Percentiles rank a stretch among this genome's conserved stretches.
phyloP scores from a whole-genome alignment of 1,284 basidiomycete species.

The Phlebopus sp. region DNA sequence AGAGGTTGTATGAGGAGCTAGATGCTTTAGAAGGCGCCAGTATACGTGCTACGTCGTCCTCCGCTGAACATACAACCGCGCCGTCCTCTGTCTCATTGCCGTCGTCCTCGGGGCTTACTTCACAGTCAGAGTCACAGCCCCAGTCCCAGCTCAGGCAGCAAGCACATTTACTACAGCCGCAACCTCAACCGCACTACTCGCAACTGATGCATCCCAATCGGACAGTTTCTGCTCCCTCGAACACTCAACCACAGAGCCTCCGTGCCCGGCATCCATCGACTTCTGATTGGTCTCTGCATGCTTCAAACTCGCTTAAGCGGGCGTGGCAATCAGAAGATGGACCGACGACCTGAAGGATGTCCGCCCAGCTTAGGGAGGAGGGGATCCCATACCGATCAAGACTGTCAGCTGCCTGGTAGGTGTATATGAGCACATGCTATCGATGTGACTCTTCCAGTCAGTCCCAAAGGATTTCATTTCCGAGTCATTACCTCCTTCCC shows the following conservation, averaged over 20 bases:
- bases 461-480: too few relatives aligned
- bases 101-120: not conserved
- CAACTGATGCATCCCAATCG: slow-evolving; percentile 8
- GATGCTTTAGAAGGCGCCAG: slow-evolving; percentile 43
- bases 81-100: not conserved
- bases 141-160: not conserved
- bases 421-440: too few relatives aligned
- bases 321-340: slow-evolving; percentile 26
- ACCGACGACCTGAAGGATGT: slow-evolving; percentile 14
- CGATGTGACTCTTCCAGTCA: too few relatives aligned
- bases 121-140: not conserved
- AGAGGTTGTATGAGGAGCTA: slow-evolving; percentile 70
- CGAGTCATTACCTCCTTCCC: too few relatives aligned
- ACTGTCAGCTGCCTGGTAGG: too few relatives aligned
- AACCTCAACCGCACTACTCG: slow-evolving; percentile 7
- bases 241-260: slow-evolving; percentile 4
- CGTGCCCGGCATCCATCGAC: slow-evolving; percentile 21
- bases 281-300: slow-evolving; percentile 29
- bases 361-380: too few relatives aligned
- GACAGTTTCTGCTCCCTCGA: slow-evolving; percentile 1
- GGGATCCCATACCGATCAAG: too few relatives aligned
- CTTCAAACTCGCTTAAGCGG: slow-evolving; percentile 23
- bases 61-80: too few relatives aligned
- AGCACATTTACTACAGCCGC: slow-evolving; percentile 1
- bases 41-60: not conserved